phyloP scores from a whole-genome alignment of 1,284 basidiomycete genomes.

The Violaceomyces palustris region DNA sequence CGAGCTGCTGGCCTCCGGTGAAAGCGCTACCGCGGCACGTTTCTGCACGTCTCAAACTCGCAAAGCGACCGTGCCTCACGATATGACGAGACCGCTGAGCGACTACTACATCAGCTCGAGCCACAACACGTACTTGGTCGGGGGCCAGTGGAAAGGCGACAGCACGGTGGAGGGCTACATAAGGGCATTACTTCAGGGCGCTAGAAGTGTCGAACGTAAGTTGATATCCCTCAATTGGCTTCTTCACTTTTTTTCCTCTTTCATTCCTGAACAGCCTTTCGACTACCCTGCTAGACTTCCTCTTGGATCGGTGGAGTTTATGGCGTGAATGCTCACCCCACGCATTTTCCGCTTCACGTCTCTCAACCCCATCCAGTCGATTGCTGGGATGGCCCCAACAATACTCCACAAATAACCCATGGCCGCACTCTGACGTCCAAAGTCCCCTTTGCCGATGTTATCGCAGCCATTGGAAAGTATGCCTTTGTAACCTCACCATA shows the following conservation, averaged over 20 bases:
- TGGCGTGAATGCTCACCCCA: too few species aligned
- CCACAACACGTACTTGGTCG: conserved; percentile 95
- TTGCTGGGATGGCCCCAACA: conserved; percentile 77
- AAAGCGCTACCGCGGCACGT: conserved; percentile 15
- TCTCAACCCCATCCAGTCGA: conserved; percentile 69
- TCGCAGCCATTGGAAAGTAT: conserved; percentile 81
- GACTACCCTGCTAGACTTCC: neutral
- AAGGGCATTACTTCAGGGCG: conserved; percentile 80
- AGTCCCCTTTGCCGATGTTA: conserved; percentile 76
- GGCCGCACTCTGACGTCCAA: conserved; percentile 86
- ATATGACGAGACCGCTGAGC: conserved; percentile 71
- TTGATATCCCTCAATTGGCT: neutral
- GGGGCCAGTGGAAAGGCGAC: conserved; percentile 85
- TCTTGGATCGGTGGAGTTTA: too few species aligned
- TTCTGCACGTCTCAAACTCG: conserved; percentile 19
- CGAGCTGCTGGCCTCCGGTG: conserved; percentile 22
- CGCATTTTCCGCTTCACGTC: neutral
- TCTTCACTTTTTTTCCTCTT: conserved; percentile 1
- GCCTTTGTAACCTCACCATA: conserved; percentile 90
- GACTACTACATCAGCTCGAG: conserved; percentile 91
- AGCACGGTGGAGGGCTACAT: conserved; percentile 96
- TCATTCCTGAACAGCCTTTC: neutral
- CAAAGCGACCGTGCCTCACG: conserved; percentile 27
- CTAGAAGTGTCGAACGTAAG: conserved; percentile 66
- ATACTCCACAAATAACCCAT: conserved; percentile 63